Evolutionary conservation across 1,284 basidiomycete genomes (phyloP), one percentile per base, ranked within the genome.

Genomic region (Rhodotorula sp.): DNA sequence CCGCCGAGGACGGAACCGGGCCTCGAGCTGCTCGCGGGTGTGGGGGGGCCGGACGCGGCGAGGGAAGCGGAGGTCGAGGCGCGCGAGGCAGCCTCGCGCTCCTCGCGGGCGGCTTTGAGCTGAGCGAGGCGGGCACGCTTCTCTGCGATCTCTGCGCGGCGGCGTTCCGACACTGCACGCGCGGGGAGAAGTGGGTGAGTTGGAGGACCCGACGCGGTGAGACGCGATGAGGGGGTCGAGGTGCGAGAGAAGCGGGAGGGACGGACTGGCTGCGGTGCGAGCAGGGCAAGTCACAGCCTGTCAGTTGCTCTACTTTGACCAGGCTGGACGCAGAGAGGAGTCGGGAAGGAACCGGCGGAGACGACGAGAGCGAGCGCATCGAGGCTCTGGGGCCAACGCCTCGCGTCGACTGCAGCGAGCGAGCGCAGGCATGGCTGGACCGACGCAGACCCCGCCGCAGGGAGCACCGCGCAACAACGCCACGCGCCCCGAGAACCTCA

Each of bases 61-160:
- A n/a, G n/a, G 34, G 46, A 48, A 17, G 64, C 56, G 48, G 59
- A 25, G 61, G 62, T 57, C n/a, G 54, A 27, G n/a, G 56, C 49
- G 23, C 66, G 64, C 21, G 66, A 53, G 16, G 66, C 77, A 60
- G 84, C 86, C 78, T 89, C 86, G 72, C 91, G 85, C 72, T 90
- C 88, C 60, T 87, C 87, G 54, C 91, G 83, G 53, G 88, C 89
- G 78, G 88, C 87, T 71, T 90, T 86, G 45, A 94, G 85, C 74
- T 94, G 92, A 60, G 88, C 92, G 55, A 98, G 88, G 81, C 93
- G 94, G 12, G 89, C 88, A 71, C 90, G 86, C 83, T 98, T 99
- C 54, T 90, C 91, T 82, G 95, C 93, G 73, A 98, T 92, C 83
- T 97, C 94, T 1, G 68, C 68, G 4, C 64, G 54, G 13, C 72